phyloP scores from a whole-genome alignment of 257 asterid genomes.

The Anisodus acutangulus region DNA sequence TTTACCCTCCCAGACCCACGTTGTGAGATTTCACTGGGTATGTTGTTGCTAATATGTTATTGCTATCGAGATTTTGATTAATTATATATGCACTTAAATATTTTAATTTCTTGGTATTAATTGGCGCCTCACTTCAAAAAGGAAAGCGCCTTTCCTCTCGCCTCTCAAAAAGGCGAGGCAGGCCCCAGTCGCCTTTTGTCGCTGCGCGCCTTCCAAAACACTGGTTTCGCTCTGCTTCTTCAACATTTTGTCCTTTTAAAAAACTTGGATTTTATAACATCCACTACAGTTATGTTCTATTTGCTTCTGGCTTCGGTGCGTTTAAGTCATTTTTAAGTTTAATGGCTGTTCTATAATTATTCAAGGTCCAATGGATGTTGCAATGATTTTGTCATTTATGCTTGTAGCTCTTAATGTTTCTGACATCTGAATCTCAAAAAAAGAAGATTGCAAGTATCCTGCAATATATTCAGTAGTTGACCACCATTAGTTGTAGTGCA shows the following conservation, averaged over 20 bases:
- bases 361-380: background rate
- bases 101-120: too few species aligned
- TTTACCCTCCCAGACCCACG: too few species aligned
- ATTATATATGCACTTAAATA: too few species aligned
- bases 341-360: background rate
- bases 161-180: too few species aligned
- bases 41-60: too few species aligned
- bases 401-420: background rate
- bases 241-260: background rate
- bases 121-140: too few species aligned
- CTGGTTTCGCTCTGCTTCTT: background rate
- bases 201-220: too few species aligned
- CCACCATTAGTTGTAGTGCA: conserved; percentile 44
- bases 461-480: conserved; percentile 29
- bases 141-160: too few species aligned
- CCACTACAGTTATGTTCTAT: background rate
- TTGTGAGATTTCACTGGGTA: too few species aligned
- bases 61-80: too few species aligned
- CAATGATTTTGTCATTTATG: background rate
- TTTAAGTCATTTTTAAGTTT: background rate
- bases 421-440: background rate
- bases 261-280: background rate
- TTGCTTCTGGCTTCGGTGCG: background rate
- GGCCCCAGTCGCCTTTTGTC: too few species aligned
- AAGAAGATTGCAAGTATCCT: conserved; percentile 13